Base-by-base conservation (phyloP, 768 basidiomycete species). In the Clavaria fumosa region DNA sequence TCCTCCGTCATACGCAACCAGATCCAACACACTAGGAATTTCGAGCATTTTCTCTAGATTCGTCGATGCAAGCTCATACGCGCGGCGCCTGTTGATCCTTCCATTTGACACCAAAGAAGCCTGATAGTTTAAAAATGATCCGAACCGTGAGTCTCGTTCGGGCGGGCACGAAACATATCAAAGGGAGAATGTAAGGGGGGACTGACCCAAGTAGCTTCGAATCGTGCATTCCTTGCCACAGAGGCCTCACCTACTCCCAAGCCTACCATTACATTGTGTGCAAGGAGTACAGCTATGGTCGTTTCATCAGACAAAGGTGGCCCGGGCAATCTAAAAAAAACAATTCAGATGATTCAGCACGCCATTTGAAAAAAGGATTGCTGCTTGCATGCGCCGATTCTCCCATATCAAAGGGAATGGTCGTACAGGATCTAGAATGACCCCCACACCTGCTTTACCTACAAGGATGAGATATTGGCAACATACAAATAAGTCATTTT, bases 281-380 rank as follows among this genome's bases (percentile, higher is more conserved):
- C 52, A 9, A 78, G 54, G 22, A 89, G 61, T 1, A 56, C 62
- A 4, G 63, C 61, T 5, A 79, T 54, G 0, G 72, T 57, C 1
- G 68, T 76, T 4, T 77, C 60, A 14, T 61, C 55, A 4, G 75
- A 65, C 14, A 77, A 50, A 0, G 86, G 86, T 1, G 76, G 75
- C 1, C 86, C 84, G 18, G 80, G 71, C 27, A 74, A 53, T 77
- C n/a, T n/a, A n/a, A n/a, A n/a, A n/a, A n/a, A n/a, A n/a, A n/a
- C n/a, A n/a, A n/a, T n/a, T n/a, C n/a, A n/a, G n/a, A n/a, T n/a
- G n/a, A n/a, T n/a, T n/a, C n/a, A n/a, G n/a, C n/a, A n/a, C n/a
- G n/a, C n/a, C n/a, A n/a, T n/a, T n/a, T n/a, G n/a, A n/a, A n/a
- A n/a, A n/a, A n/a, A n/a, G n/a, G n/a, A n/a, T n/a, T n/a, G n/a